Conservation (phyloP, 257 asterid species). For the Verbascum thapsus region DNA sequence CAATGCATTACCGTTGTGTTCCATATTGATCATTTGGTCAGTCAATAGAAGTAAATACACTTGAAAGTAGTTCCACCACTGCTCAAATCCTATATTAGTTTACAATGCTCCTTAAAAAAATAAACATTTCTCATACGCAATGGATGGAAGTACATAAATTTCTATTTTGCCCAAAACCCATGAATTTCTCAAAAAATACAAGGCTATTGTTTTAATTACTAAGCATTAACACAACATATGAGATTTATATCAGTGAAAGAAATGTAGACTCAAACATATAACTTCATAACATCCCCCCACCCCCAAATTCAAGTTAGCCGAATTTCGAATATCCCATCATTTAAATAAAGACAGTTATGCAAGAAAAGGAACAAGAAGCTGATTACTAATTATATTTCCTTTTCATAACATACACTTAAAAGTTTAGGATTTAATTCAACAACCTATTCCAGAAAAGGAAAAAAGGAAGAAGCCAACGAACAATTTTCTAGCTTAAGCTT, state of each 20-base stretch:
- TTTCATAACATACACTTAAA: slow-evolving; percentile 1
- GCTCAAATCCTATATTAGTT: slow-evolving; percentile 17
- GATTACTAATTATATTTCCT: not conserved
- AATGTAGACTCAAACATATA: not conserved
- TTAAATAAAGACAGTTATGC: slow-evolving; percentile 1
- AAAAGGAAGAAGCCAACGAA: not conserved
- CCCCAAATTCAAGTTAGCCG: slow-evolving; percentile 1
- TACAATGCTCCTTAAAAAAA: slow-evolving; percentile 6
- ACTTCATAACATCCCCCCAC: slow-evolving; percentile 15
- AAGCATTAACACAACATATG: not conserved
- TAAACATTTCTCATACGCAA: not conserved
- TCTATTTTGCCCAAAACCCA: not conserved
- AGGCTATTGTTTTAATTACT: not conserved
- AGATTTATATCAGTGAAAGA: not conserved
- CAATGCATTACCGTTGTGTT: slow-evolving; percentile 41
- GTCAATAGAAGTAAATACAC: slow-evolving; percentile 26
- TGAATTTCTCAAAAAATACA: not conserved
- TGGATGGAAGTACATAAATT: slow-evolving; percentile 9
- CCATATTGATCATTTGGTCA: slow-evolving; percentile 61
- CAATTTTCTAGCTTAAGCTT: slow-evolving; percentile 9
- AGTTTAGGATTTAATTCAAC: slow-evolving; percentile 2
- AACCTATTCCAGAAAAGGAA: not conserved
- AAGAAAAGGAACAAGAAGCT: slow-evolving; percentile 17
- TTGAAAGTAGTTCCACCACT: slow-evolving; percentile 19
- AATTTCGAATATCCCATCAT: slow-evolving; percentile 1